Base-by-base conservation (phyloP, 331 rosid species). In the Malus hybrid region DNA sequence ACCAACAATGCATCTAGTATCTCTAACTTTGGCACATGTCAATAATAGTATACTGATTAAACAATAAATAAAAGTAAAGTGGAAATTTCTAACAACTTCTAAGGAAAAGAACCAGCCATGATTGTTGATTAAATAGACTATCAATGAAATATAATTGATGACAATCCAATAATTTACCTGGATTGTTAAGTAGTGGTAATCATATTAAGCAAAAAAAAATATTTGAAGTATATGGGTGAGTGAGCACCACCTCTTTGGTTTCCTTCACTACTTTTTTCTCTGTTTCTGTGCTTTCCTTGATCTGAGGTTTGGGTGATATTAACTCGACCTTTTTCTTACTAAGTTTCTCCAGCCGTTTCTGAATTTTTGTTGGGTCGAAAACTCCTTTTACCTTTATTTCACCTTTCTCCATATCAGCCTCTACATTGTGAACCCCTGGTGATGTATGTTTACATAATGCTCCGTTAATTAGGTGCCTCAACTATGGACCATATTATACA, bases 361-460 rank as follows among this genome's bases (percentile, higher is more conserved):
- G 85, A 10, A 91, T 76, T 80, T 85, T 81, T 42, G 85, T 29
- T 46, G 90, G 93, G 33, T 88, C 97, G 64, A 93, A 70, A 57
- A 72, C 80, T 6, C 98, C 97, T 63, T 84, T 93, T 24, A 73
- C 96, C 74, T 76, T 91, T 5, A 91, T 81, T 77, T 93, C 97
- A 32, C 85, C 86, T 80, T 89, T 93, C 79, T 85, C 96, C 74
- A 66, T 52, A 39, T 91, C 81, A 29, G 75, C 78, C 24, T 93
- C 98, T 73, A 91, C 96, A 72, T 7, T 76, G 1, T 88, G 93
- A 78, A 93, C 76, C 61, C 97, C 98, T 93, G 76, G n/a, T 20
- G n/a, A 65, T 36, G 4, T 1, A 32, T 64, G 36, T 46, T 5
- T 9, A 29, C 74, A 70, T 10, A 19, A 46, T 2, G 12, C 73